These are phyloP conservation scores for Ilex aquifolium DNA, from an alignment of 257 asterid species.

Conservation along the genomic window DNA sequence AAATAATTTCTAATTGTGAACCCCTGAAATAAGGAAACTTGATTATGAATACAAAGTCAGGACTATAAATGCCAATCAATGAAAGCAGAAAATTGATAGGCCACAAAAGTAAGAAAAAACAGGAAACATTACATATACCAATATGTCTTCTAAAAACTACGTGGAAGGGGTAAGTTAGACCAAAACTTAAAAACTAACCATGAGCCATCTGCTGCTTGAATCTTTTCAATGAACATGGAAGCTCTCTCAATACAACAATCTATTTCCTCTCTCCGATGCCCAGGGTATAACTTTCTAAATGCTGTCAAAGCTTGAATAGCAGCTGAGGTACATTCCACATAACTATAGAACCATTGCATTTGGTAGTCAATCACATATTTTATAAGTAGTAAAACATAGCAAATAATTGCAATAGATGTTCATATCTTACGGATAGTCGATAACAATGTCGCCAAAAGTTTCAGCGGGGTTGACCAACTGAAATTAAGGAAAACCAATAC, in stretches of 20 bases:
- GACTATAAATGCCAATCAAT: slow-evolving; percentile 8
- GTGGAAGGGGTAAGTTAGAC: slow-evolving; percentile 5
- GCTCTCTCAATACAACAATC: slow-evolving; percentile 57
- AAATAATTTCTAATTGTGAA: not conserved
- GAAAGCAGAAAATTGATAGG: not conserved
- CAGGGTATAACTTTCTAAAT: slow-evolving; percentile 78
- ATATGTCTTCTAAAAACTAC: slow-evolving; percentile 11
- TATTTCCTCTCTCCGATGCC: slow-evolving; percentile 73
- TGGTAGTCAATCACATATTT: slow-evolving; percentile 9
- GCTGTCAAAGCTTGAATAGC: slow-evolving; percentile 78
- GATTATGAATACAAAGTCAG: not conserved
- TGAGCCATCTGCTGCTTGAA: slow-evolving; percentile 86
- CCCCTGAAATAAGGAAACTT: no score
- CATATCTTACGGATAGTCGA: slow-evolving; percentile 92
- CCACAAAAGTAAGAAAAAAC: not conserved
- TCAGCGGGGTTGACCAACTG: slow-evolving; percentile 98
- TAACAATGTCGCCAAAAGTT: slow-evolving; percentile 98
- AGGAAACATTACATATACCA: not conserved
- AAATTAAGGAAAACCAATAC: slow-evolving; percentile 7
- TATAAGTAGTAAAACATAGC: not conserved
- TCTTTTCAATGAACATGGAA: slow-evolving; percentile 62
- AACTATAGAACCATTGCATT: slow-evolving; percentile 45
- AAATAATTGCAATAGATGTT: slow-evolving; percentile 19
- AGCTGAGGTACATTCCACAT: slow-evolving; percentile 97
- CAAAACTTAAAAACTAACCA: slow-evolving; percentile 50